These are phyloP conservation scores for Fusarium virguliforme DNA, from an alignment of 2,329 filamentous ascomycete genomes.

Conservation along the genomic window DNA sequence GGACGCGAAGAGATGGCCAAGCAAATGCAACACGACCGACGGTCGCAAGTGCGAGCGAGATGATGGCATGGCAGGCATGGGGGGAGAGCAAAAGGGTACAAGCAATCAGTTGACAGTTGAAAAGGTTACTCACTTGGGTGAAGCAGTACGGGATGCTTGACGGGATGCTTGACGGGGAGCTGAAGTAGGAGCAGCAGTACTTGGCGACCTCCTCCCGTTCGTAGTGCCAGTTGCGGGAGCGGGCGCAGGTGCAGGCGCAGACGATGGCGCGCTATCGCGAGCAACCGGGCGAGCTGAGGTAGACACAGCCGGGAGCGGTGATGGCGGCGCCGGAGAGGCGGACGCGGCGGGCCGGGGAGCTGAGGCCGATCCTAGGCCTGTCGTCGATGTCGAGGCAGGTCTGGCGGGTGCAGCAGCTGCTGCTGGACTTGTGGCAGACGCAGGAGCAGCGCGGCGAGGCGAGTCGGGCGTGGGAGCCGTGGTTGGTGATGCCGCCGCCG, in stretches of 20 bases:
- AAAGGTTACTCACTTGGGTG: constrained; percentile 36
- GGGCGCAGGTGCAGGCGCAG: constrained; percentile 25
- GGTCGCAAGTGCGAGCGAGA: not conserved
- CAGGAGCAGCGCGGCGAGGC: constrained; percentile 32
- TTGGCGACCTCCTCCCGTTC: constrained; percentile 32
- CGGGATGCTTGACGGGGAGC: not conserved
- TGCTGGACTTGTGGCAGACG: constrained; percentile 31
- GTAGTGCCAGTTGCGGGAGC: constrained; percentile 22
- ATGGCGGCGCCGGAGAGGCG: constrained; percentile 29
- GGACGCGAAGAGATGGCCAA: constrained; percentile 40
- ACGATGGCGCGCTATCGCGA: constrained; percentile 42
- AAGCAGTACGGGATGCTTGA: constrained; percentile 10
- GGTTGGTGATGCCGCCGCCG: constrained; percentile 41
- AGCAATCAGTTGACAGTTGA: not conserved
- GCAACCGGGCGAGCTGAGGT: constrained; percentile 30
- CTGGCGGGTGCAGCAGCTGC: constrained; percentile 23
- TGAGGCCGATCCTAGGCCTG: constrained; percentile 21
- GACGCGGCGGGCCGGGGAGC: constrained; percentile 26
- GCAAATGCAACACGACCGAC: constrained; percentile 19
- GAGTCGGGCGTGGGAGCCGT: constrained; percentile 46
- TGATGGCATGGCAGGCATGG: not conserved
- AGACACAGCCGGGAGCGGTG: constrained; percentile 35
- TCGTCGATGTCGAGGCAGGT: constrained; percentile 16
- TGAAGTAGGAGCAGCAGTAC: not conserved
- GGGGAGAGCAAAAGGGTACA: not conserved